These are phyloP conservation scores for Xylaria sp. DNA, from an alignment of 2,329 filamentous ascomycete genomes.

Conservation along the genomic window DNA sequence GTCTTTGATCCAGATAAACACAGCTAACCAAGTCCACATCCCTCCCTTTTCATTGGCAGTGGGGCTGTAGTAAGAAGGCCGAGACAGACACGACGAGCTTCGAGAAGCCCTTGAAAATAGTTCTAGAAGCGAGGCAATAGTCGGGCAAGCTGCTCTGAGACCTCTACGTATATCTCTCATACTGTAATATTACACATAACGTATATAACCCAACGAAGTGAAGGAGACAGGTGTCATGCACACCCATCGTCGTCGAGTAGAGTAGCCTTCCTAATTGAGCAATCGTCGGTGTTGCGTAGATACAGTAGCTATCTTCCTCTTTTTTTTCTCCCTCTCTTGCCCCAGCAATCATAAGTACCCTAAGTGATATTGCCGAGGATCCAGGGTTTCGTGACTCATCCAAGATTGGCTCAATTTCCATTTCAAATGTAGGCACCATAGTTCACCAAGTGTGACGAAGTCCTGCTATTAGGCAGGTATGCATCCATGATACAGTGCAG, in stretches of 20 bases:
- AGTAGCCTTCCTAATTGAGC: conserved; percentile 20
- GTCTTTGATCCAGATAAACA: conserved; percentile 10
- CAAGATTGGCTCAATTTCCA: conserved; percentile 17
- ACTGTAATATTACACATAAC: too few species aligned
- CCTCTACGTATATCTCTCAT: too few species aligned
- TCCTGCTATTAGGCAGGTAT: conserved; percentile 1
- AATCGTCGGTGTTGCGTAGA: not conserved
- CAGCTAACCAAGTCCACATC: not conserved
- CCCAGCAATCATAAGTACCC: not conserved
- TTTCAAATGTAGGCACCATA: not conserved
- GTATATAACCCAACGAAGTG: not conserved
- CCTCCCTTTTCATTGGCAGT: conserved; percentile 1
- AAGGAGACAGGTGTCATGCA: conserved; percentile 15
- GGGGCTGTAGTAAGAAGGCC: conserved; percentile 16
- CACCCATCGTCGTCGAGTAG: not conserved
- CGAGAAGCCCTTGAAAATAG: conserved; percentile 19
- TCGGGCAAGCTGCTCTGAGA: not conserved
- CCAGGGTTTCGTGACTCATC: conserved; percentile 20
- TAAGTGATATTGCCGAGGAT: not conserved
- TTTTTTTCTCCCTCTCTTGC: not conserved
- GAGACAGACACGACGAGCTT: conserved; percentile 16
- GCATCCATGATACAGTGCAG: conserved; percentile 22
- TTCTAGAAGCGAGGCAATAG: conserved; percentile 10
- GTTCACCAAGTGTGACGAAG: conserved; percentile 19
- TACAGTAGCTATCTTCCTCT: not conserved